Evolutionary conservation across 257 asterid species (phyloP).

Genomic region (Penstemon newberryi): DNA sequence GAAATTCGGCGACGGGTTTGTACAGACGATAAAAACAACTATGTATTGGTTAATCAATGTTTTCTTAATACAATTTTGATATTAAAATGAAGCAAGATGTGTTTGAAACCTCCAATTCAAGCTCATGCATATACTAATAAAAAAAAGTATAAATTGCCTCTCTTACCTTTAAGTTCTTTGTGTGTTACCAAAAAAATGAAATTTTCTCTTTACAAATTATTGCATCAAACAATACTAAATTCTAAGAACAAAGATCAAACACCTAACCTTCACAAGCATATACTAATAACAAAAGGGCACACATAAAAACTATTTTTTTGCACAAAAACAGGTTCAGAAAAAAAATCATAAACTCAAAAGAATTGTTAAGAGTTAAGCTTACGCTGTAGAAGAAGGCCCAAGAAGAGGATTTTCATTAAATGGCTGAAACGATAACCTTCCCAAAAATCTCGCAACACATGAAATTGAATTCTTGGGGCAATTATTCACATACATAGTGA

Average conservation of each 20-base stretch:
- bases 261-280: not conserved
- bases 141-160: not conserved
- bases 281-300: slow-evolving; percentile 1
- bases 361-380: slow-evolving; percentile 17
- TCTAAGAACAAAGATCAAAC: not conserved
- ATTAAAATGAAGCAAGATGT: not conserved
- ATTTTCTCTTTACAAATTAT: not conserved
- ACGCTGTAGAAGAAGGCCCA: slow-evolving; percentile 90
- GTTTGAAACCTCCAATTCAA: not conserved
- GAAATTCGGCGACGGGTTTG: not conserved
- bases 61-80: not conserved
- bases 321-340: not conserved
- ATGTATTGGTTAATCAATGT: too few species aligned
- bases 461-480: slow-evolving; percentile 70
- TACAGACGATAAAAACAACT: not conserved
- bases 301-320: not conserved
- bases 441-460: slow-evolving; percentile 61
- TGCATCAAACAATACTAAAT: too few species aligned
- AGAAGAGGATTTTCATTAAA: slow-evolving; percentile 84
- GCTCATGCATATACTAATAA: not conserved
- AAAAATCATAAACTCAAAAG: not conserved
- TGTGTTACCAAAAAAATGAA: not conserved
- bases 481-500: slow-evolving; percentile 72
- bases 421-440: slow-evolving; percentile 90
- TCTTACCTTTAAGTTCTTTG: too few species aligned